Base-by-base conservation (phyloP, 2,329 filamentous ascomycete species). In the Arthrobotrys sinensis region DNA sequence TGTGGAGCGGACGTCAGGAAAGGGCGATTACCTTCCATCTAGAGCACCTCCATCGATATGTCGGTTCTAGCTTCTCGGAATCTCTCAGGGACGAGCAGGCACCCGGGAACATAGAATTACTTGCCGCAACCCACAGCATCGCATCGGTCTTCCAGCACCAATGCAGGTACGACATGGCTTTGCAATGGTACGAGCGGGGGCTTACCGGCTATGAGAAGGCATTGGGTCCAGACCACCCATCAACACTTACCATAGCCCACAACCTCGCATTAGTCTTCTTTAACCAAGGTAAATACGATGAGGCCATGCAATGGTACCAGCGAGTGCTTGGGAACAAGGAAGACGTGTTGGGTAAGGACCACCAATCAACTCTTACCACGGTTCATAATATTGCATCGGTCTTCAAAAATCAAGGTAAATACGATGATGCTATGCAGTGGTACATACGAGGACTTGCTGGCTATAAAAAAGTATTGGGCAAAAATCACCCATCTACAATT, bases 401-500 rank as follows among this genome's bases (percentile, higher is more conserved):
- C 78, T 66, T 75, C 46, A 1, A n/a, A 4, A n/a, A 45, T 5
- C 75, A 76, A 19, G 75, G 70, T 8, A 32, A 80, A 36, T 78
- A 78, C 50, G 55, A 50, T 4, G 60, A 65, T 45, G 79, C 79
- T 1, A 40, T 73, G 21, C 46, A 69, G 40, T 68, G 36, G 60
- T 66, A 55, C 28, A 28, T 21, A 36, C 65, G 63, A 12, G 76
- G 60, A 24, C 60, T 79, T 8, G 66, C 32, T 5, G 65, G 57
- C n/a, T 0, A 1, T 0, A 62, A 79, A 66, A 68, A 76, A 10
- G 6, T 28, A 12, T 21, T 78, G 8, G 57, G 68, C 46, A 60
- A 52, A 45, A 21, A 70, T 12, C 66, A 70, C 24, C 50, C 19
- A 3, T n/a, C n/a, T 14, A 71, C 67, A 43, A 45, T 67, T 34